phyloP scores from a whole-genome alignment of 352 stramenopile species.

The Pythium aristosporum region DNA sequence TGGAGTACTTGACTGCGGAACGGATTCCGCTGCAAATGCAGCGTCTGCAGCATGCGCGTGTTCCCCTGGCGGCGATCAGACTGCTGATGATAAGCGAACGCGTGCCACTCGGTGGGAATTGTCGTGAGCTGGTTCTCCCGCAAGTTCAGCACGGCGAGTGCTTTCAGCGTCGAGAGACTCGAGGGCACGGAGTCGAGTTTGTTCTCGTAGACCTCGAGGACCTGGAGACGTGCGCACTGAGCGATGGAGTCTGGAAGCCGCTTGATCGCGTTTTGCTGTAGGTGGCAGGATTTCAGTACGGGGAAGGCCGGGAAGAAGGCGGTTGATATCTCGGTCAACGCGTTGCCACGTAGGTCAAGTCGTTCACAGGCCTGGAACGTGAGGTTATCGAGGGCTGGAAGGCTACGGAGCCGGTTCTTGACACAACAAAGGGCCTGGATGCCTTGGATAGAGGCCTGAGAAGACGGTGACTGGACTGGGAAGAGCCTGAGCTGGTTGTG shows the following conservation, averaged over 20 bases:
- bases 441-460: not conserved
- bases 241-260: conserved; percentile 35
- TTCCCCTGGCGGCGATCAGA: not conserved
- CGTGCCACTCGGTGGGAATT: conserved; percentile 50
- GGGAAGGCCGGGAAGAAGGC: conserved; percentile 43
- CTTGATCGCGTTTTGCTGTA: conserved; percentile 46
- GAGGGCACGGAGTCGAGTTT: conserved; percentile 33
- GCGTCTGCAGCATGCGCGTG: conserved; percentile 34
- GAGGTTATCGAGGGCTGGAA: conserved; percentile 24
- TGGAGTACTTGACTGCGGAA: conserved; percentile 34
- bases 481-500: conserved; percentile 44
- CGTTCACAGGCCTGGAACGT: conserved; percentile 33
- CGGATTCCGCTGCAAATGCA: conserved; percentile 52
- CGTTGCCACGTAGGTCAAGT: conserved; percentile 52
- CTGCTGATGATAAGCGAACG: conserved; percentile 31
- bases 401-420: conserved; percentile 19
- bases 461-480: conserved; percentile 8
- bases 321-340: conserved; percentile 38
- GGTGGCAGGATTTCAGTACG: conserved; percentile 32
- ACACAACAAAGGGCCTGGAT: conserved; percentile 23
- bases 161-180: conserved; percentile 29
- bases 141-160: conserved; percentile 43
- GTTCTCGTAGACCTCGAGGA: conserved; percentile 56
- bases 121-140: conserved; percentile 44
- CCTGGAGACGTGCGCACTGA: conserved; percentile 32